A percentile compares a stretch with the other conserved stretches of the same genome.
These are phyloP conservation scores for Meredithiella fracta DNA, from an alignment of 2,329 filamentous ascomycete genomes.

Conservation along the genomic window DNA sequence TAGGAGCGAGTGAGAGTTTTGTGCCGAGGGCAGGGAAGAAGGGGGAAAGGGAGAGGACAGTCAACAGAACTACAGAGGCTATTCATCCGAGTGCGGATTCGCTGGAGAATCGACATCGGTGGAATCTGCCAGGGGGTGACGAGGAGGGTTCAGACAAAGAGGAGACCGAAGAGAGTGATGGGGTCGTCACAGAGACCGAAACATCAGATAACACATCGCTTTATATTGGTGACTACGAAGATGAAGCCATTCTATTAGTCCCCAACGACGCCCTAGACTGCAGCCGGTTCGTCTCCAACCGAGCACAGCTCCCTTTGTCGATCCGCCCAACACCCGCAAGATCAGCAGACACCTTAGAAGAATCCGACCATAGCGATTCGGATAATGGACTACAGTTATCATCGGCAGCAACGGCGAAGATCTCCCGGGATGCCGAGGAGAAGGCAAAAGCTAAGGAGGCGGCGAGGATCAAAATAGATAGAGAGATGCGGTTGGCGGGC, in stretches of 20 bases:
- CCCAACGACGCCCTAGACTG: not conserved
- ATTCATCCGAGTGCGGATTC: not conserved
- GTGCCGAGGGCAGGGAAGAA: slow-evolving; percentile 3
- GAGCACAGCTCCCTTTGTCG: not conserved
- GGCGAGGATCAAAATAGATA: not conserved
- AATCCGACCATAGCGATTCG: not conserved
- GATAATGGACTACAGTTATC: not conserved
- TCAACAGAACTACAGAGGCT: not conserved
- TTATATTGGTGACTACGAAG: not conserved
- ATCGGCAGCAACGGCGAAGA: not conserved
- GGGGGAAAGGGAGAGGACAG: not conserved
- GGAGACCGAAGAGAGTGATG: slow-evolving; percentile 2
- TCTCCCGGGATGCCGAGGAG: not conserved
- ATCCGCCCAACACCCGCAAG: not conserved
- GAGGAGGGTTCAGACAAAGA: not conserved
- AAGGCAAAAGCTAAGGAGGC: not conserved
- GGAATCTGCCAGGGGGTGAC: not conserved
- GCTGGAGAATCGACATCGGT: slow-evolving; percentile 6
- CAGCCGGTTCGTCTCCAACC: not conserved
- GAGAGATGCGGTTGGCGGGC: not conserved
- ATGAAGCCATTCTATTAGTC: not conserved
- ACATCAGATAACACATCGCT: not conserved
- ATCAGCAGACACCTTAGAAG: not conserved
- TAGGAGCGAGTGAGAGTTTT: not conserved
- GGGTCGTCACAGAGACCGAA: not conserved